Conservation (phyloP, 2,329 filamentous ascomycete species). For the Penicillium vulpinum region DNA sequence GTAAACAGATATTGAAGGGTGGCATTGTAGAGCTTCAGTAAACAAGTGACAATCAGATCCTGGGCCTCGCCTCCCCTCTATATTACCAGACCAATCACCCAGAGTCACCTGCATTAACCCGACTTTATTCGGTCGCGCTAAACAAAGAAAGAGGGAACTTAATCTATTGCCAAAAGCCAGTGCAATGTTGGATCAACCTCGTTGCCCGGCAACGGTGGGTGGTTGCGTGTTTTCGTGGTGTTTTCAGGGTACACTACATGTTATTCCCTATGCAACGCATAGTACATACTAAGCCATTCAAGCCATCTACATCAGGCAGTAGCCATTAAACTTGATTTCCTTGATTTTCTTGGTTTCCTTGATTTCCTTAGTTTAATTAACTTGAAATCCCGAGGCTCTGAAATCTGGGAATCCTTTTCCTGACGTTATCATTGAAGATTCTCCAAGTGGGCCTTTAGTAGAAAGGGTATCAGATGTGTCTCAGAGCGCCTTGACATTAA, state of each 20-base stretch:
- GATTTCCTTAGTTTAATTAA: neutral
- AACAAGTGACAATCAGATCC: neutral
- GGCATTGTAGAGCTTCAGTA: neutral
- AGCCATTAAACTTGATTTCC: neutral
- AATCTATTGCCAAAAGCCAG: conserved; percentile 18
- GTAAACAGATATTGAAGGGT: neutral
- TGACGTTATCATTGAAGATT: neutral
- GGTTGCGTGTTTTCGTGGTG: conserved; percentile 3
- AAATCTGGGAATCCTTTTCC: neutral
- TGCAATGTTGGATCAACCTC: conserved; percentile 17
- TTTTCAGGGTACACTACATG: neutral
- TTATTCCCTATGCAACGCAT: conserved; percentile 3
- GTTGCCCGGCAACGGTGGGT: conserved; percentile 23
- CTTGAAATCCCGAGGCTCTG: too few relatives aligned
- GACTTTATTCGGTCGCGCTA: conserved; percentile 10
- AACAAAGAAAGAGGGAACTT: conserved; percentile 15
- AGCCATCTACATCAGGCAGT: neutral
- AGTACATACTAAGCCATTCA: neutral
- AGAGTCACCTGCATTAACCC: neutral
- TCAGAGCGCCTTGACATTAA: neutral
- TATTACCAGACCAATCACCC: conserved; percentile 15
- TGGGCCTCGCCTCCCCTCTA: neutral
- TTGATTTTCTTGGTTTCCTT: neutral
- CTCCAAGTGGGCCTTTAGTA: neutral
- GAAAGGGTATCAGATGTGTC: neutral